Percentiles rank a stretch among this genome's conserved stretches.
Conservation (phyloP, 2,329 filamentous ascomycete species). For the Chaetomium sp. region DNA sequence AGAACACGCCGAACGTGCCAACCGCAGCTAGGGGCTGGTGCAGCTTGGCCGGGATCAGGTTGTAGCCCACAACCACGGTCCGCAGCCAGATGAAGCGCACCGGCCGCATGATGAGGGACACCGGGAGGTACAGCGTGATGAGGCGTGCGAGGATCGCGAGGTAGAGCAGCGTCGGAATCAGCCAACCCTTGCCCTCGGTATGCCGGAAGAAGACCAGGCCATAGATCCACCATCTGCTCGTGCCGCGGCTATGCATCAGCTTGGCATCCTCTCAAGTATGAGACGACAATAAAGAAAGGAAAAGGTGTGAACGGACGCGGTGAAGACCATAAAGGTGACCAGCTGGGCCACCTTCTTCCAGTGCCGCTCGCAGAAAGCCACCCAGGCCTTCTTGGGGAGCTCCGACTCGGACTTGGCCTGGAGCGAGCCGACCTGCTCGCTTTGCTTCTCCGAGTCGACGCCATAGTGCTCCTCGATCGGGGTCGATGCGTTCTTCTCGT, state of each 20-base stretch:
- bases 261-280: background rate
- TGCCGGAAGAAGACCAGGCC: slow-evolving; percentile 26
- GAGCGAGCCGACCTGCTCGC: slow-evolving; percentile 20
- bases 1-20: slow-evolving; percentile 61
- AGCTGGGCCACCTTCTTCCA: slow-evolving; percentile 12
- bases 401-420: slow-evolving; percentile 1
- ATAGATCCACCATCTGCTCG: slow-evolving; percentile 34
- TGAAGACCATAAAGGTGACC: slow-evolving; percentile 16
- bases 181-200: slow-evolving; percentile 20
- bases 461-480: slow-evolving; percentile 13
- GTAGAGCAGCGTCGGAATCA: slow-evolving; percentile 22
- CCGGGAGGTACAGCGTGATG: slow-evolving; percentile 14
- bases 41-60: slow-evolving; percentile 57
- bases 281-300: background rate
- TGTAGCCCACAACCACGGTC: slow-evolving; percentile 16
- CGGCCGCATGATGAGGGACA: slow-evolving; percentile 15
- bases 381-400: background rate
- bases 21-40: slow-evolving; percentile 57
- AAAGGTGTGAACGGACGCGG: slow-evolving; percentile 17
- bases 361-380: slow-evolving; percentile 4
- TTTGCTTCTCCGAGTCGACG: slow-evolving; percentile 22
- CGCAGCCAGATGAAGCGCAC: slow-evolving; percentile 17
- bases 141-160: slow-evolving; percentile 17
- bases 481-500: slow-evolving; percentile 13
- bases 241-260: background rate